These are phyloP conservation scores for Piper longum DNA, from an alignment of 164 flowering plant species.

Conservation along the genomic window DNA sequence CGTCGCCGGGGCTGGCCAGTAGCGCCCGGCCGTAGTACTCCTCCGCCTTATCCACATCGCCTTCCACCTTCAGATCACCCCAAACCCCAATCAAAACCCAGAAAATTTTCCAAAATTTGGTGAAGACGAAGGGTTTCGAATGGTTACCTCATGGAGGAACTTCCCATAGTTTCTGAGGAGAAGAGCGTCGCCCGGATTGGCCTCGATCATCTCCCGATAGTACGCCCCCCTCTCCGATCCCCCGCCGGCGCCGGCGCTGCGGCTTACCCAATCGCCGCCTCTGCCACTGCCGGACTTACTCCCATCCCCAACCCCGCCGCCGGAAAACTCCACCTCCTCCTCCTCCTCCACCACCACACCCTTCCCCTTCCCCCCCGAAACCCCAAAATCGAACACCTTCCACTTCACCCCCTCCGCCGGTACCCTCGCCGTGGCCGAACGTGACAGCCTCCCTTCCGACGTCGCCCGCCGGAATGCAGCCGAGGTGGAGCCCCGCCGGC, in stretches of 20 bases:
- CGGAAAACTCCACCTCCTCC: conserved; percentile 20
- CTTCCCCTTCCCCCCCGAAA: conserved; percentile 7
- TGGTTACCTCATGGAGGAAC: conserved; percentile 62
- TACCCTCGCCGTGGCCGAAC: conserved; percentile 23
- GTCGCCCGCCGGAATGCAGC: conserved; percentile 16
- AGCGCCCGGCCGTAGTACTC: conserved; percentile 76
- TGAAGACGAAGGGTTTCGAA: too few species aligned
- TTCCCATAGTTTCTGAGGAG: conserved; percentile 65
- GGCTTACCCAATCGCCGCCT: conserved; percentile 14
- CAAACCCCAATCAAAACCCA: background rate
- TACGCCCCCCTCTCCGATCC: conserved; percentile 26
- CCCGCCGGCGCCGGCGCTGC: conserved; percentile 7
- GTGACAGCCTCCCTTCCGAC: conserved; percentile 10
- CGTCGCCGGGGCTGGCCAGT: conserved; percentile 58
- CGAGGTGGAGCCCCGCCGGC: conserved; percentile 25
- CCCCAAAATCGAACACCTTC: conserved; percentile 3
- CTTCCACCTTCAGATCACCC: conserved; percentile 34
- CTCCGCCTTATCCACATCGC: conserved; percentile 45
- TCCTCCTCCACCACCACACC: conserved; percentile 6
- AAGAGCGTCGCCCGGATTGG: conserved; percentile 50
- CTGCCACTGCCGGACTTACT: conserved; percentile 13
- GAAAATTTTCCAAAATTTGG: too few species aligned
- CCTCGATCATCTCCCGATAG: conserved; percentile 47
- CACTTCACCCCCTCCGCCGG: conserved; percentile 25
- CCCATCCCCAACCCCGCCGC: conserved; percentile 20